Percentiles rank a stretch among this genome's conserved stretches.
Conservation (phyloP, 2,329 filamentous ascomycete species). For the Pleomassaria siparia region DNA sequence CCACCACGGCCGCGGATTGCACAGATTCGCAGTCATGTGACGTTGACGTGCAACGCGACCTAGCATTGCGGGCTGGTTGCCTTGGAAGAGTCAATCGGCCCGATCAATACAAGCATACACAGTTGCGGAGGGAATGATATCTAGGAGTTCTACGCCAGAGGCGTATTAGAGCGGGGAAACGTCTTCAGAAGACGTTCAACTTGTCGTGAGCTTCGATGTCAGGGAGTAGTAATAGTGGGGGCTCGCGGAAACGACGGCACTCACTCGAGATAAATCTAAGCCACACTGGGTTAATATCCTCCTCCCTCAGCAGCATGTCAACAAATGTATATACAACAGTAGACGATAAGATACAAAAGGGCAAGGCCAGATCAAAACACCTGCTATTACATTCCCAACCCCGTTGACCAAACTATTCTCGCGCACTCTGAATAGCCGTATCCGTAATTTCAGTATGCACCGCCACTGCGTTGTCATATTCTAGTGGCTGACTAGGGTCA, state of each 20-base stretch:
- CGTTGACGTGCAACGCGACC: background rate
- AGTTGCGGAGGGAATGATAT: too few species aligned
- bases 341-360: too few species aligned
- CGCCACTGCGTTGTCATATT: slow-evolving; percentile 14
- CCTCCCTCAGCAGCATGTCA: background rate
- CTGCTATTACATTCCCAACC: background rate
- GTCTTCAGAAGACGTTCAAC: too few species aligned
- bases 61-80: background rate
- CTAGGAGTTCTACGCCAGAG: too few species aligned
- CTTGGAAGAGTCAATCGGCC: background rate
- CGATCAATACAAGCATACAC: background rate
- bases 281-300: background rate
- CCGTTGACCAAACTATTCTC: background rate
- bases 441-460: slow-evolving; percentile 20
- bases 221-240: too few species aligned
- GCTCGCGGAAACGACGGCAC: too few species aligned
- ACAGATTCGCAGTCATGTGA: background rate
- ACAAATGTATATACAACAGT: background rate
- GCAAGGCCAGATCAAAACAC: background rate
- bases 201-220: too few species aligned
- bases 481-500: slow-evolving; percentile 15
- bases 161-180: too few species aligned
- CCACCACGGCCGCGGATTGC: background rate
- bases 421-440: slow-evolving; percentile 2
- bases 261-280: too few species aligned